phyloP scores from a whole-genome alignment of 2,329 filamentous ascomycete species.

The Fonsecaea pedrosoi region DNA sequence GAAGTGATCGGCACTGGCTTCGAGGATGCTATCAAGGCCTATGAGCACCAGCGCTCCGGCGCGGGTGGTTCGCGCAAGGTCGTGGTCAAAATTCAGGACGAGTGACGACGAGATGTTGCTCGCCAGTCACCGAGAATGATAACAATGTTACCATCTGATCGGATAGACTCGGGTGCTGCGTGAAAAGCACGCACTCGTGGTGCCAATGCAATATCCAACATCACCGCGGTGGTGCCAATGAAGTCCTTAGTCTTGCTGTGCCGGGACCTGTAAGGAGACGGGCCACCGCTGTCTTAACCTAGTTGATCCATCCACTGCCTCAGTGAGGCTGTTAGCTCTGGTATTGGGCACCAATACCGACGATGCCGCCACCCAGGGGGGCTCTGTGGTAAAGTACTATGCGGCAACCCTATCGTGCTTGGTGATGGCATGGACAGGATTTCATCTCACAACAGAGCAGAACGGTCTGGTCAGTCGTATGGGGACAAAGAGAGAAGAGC shows the following conservation, averaged over 20 bases:
- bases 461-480: background rate
- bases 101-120: constrained; percentile 11
- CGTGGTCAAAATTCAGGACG: constrained; percentile 40
- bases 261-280: background rate
- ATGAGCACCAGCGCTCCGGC: constrained; percentile 38
- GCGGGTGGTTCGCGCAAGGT: constrained; percentile 39
- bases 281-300: background rate
- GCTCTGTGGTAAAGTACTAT: constrained; percentile 7
- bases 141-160: background rate
- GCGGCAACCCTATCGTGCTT: background rate
- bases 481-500: background rate
- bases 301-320: background rate
- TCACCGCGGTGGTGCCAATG: background rate
- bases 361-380: constrained; percentile 6
- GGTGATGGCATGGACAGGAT: background rate
- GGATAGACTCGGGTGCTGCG: constrained; percentile 2
- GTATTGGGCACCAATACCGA: constrained; percentile 9
- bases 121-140: background rate
- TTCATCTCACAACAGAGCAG: background rate
- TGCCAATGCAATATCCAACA: background rate
- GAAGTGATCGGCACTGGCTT: constrained; percentile 40
- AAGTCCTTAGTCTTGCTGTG: constrained; percentile 5
- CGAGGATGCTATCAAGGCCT: constrained; percentile 39
- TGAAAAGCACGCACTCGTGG: background rate
- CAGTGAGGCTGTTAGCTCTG: constrained; percentile 10